Evolutionary conservation across 139 green algal genomes (phyloP).

Genomic region (Chlorella vulgaris): DNA sequence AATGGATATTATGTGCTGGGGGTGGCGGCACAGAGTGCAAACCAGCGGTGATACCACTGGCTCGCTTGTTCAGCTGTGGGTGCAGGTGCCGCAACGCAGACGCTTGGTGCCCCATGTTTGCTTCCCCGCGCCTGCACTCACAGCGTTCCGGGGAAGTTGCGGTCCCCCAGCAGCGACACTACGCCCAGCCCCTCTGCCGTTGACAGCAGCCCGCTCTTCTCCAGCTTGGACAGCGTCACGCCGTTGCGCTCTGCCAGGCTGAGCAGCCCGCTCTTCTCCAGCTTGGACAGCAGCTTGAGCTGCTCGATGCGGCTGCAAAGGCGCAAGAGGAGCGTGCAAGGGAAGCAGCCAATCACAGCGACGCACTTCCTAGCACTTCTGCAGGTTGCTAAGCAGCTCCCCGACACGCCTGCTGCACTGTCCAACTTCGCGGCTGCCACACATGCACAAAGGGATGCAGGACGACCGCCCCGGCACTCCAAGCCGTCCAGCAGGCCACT

Average conservation of each 20-base stretch:
- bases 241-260: conserved; percentile 64
- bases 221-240: conserved; percentile 75
- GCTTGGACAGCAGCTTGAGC: conserved; percentile 65
- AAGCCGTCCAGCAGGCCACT: neutral
- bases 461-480: too few relatives aligned
- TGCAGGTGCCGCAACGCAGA: too few relatives aligned
- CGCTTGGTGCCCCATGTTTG: too few relatives aligned
- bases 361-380: too few relatives aligned
- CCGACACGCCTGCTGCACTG: too few relatives aligned
- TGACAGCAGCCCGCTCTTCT: conserved; percentile 71
- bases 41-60: too few relatives aligned
- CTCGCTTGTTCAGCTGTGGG: too few relatives aligned
- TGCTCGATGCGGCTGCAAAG: conserved; percentile 51
- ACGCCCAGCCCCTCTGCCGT: conserved; percentile 73
- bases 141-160: conserved; percentile 51
- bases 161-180: conserved; percentile 57
- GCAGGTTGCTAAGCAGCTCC: too few relatives aligned
- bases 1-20: neutral
- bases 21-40: neutral
- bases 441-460: neutral
- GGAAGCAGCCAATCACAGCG: too few relatives aligned
- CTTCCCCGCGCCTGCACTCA: too few relatives aligned
- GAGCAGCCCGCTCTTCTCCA: conserved; percentile 73
- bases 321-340: neutral
- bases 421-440: neutral